phyloP scores from a whole-genome alignment of 2,329 filamentous ascomycete genomes.

The Stemphylium beticola region DNA sequence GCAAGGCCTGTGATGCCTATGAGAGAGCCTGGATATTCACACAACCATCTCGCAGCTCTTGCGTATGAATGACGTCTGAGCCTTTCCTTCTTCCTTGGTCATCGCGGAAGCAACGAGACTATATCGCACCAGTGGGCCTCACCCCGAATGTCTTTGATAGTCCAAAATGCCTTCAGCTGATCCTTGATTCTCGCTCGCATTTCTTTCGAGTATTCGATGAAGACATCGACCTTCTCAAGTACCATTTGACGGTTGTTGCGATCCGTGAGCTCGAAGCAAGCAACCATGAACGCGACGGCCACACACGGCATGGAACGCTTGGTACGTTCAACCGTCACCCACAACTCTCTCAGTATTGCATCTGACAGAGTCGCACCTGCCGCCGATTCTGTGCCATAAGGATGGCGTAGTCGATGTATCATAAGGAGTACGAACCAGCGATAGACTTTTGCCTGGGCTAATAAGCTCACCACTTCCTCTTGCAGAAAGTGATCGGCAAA shows the following conservation, averaged over 20 bases:
- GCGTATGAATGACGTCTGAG: too few relatives aligned
- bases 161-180: constrained; percentile 8
- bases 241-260: background rate
- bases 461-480: constrained; percentile 6
- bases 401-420: constrained; percentile 10
- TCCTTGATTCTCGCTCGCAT: background rate
- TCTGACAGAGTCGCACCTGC: constrained; percentile 3
- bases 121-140: constrained; percentile 10
- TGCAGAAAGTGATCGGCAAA: constrained; percentile 4
- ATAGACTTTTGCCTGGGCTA: constrained; percentile 8
- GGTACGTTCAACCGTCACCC: background rate
- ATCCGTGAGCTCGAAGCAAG: constrained; percentile 9
- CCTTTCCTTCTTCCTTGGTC: background rate
- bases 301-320: background rate
- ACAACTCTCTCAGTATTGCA: constrained; percentile 4
- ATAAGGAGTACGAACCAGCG: constrained; percentile 7
- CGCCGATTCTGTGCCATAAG: constrained; percentile 5
- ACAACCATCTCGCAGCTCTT: background rate
- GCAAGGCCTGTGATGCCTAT: background rate
- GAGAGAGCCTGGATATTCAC: too few relatives aligned
- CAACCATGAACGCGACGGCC: background rate
- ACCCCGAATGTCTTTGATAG: constrained; percentile 7
- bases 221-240: background rate
- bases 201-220: constrained; percentile 4
- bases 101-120: constrained; percentile 4